Evolutionary conservation across 768 basidiomycete species (phyloP).

Genomic region (Pulveroboletus sp.): DNA sequence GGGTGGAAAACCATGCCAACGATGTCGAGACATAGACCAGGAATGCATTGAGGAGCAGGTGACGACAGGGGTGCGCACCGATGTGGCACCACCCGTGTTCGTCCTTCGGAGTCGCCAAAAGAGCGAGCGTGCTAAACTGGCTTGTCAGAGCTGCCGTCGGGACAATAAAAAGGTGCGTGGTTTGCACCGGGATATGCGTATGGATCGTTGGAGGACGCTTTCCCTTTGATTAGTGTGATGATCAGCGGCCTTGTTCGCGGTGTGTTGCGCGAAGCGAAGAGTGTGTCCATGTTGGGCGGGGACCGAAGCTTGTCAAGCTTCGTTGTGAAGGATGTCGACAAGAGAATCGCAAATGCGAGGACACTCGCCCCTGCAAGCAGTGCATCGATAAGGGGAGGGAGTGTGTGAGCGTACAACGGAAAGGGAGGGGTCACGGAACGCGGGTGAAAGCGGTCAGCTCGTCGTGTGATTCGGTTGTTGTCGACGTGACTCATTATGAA

Average conservation of each 20-base stretch:
- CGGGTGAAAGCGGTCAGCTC: slow-evolving; percentile 57
- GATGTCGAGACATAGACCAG: slow-evolving; percentile 34
- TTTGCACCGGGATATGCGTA: background rate
- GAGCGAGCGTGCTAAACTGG: slow-evolving; percentile 54
- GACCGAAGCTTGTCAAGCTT: slow-evolving; percentile 55
- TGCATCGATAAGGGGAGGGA: slow-evolving; percentile 46
- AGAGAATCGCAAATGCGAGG: slow-evolving; percentile 59
- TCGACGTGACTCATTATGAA: slow-evolving; percentile 7
- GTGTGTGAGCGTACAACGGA: slow-evolving; percentile 50
- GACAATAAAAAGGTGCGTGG: slow-evolving; percentile 61
- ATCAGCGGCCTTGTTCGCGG: slow-evolving; percentile 60
- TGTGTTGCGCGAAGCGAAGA: slow-evolving; percentile 53
- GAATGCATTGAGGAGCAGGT: slow-evolving; percentile 48
- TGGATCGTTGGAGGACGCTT: background rate
- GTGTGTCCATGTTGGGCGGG: slow-evolving; percentile 55
- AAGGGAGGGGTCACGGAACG: slow-evolving; percentile 55
- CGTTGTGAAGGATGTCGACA: slow-evolving; percentile 59
- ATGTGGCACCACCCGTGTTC: slow-evolving; percentile 20
- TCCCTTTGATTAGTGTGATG: slow-evolving; percentile 46
- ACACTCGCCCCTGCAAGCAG: slow-evolving; percentile 52
- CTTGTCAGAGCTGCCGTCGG: slow-evolving; percentile 57
- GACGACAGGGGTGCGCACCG: slow-evolving; percentile 21
- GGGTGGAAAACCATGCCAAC: slow-evolving; percentile 35
- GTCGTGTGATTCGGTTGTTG: slow-evolving; percentile 5
- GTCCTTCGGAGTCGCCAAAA: slow-evolving; percentile 30